phyloP scores from a whole-genome alignment of 225 moss, liverwort and hornwort genomes.

The Straminergon stramineum region DNA sequence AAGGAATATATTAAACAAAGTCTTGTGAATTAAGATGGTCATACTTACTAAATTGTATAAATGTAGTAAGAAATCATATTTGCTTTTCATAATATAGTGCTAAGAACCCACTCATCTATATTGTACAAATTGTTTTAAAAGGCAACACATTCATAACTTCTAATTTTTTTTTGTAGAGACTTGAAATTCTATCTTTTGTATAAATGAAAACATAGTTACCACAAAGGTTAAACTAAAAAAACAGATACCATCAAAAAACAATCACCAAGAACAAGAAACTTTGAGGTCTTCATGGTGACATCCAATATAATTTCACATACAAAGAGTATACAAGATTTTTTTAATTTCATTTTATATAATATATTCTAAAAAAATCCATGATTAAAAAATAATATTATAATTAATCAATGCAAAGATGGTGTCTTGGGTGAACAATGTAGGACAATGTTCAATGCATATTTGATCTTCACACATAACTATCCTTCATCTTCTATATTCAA shows the following conservation, averaged over 20 bases:
- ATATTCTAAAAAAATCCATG: too few relatives aligned
- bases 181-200: not conserved
- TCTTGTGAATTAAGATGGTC: accelerated
- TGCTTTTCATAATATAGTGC: not conserved
- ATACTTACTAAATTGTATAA: too few relatives aligned
- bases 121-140: accelerated
- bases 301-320: too few relatives aligned
- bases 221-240: not conserved
- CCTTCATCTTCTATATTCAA: not conserved
- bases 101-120: not conserved
- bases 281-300: not conserved
- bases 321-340: accelerated
- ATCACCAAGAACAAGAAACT: not conserved
- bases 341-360: not conserved
- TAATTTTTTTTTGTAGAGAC: too few relatives aligned
- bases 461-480: not conserved
- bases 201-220: accelerated
- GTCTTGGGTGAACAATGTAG: not conserved
- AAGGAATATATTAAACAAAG: accelerated
- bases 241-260: not conserved
- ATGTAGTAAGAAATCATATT: not conserved
- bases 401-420: accelerated
- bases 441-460: too few relatives aligned
- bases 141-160: not conserved
- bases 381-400: not conserved